phyloP scores from a whole-genome alignment of 2,329 filamentous ascomycete species.

The Fusarium irregulare region DNA sequence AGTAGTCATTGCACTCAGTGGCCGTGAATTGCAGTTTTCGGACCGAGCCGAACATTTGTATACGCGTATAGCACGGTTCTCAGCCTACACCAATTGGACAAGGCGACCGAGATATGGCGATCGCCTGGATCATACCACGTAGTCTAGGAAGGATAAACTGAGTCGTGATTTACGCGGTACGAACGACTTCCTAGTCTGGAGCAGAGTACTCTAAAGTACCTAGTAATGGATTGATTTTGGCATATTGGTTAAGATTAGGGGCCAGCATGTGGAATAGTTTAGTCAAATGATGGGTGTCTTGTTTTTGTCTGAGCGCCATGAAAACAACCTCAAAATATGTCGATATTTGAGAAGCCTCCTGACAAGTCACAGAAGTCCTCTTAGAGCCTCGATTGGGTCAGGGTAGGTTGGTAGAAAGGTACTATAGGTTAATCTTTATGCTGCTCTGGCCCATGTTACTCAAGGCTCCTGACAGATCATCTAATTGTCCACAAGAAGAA shows the following conservation, averaged over 20 bases:
- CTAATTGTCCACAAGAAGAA: no score
- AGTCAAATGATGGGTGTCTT: no score
- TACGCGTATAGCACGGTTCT: background rate
- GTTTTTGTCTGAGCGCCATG: no score
- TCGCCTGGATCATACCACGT: background rate
- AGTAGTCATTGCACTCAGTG: background rate
- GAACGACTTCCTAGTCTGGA: no score
- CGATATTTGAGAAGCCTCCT: fast-evolving
- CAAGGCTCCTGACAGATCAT: no score
- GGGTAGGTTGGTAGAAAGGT: background rate
- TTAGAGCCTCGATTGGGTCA: background rate
- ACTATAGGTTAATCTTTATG: background rate
- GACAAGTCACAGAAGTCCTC: background rate
- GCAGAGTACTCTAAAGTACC: no score
- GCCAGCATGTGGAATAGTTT: background rate
- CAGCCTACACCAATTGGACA: background rate
- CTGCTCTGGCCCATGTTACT: background rate
- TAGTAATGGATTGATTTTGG: fast-evolving
- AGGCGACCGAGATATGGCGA: background rate
- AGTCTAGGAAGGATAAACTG: background rate
- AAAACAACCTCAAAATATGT: background rate
- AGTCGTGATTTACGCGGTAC: background rate
- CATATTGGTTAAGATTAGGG: background rate
- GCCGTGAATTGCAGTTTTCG: background rate
- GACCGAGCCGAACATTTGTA: background rate